Conservation (phyloP, 2,329 filamentous ascomycete species). For the Cladosporium sp. region DNA sequence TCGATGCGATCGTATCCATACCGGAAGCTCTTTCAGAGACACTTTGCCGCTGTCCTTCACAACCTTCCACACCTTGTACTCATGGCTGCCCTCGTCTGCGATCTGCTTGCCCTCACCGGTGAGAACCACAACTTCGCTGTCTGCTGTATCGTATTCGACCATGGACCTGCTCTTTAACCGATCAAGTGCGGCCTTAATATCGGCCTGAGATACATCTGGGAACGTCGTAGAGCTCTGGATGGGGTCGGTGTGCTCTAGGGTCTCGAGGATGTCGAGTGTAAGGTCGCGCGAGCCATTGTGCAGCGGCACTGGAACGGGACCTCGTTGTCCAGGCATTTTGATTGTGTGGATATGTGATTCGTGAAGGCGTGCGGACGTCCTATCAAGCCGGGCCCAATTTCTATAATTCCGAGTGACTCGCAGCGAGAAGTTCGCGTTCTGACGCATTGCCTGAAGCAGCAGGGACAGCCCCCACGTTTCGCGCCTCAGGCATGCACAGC, state of each 20-base stretch:
- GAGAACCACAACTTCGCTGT: constrained; percentile 68
- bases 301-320: constrained; percentile 41
- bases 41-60: constrained; percentile 41
- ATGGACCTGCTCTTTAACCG: constrained; percentile 77
- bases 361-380: too few species aligned
- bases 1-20: constrained; percentile 21
- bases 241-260: constrained; percentile 41
- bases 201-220: constrained; percentile 31
- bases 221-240: constrained; percentile 28
- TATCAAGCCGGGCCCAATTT: too few species aligned
- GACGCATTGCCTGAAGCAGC: too few species aligned
- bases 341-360: not conserved
- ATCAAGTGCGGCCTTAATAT: constrained; percentile 81
- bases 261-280: constrained; percentile 74
- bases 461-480: too few species aligned
- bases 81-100: constrained; percentile 43
- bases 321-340: constrained; percentile 40
- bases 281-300: constrained; percentile 44
- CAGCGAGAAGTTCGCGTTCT: too few species aligned
- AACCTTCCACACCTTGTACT: constrained; percentile 46
- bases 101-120: constrained; percentile 80
- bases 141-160: constrained; percentile 77
- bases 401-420: too few species aligned
- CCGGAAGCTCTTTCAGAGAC: constrained; percentile 42
- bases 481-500: too few species aligned